A percentile compares a stretch with the other conserved stretches of the same genome.
These are phyloP conservation scores for Glomus cerebriforme DNA, from an alignment of 192 early-diverging fungal genomes.

Conservation along the genomic window DNA sequence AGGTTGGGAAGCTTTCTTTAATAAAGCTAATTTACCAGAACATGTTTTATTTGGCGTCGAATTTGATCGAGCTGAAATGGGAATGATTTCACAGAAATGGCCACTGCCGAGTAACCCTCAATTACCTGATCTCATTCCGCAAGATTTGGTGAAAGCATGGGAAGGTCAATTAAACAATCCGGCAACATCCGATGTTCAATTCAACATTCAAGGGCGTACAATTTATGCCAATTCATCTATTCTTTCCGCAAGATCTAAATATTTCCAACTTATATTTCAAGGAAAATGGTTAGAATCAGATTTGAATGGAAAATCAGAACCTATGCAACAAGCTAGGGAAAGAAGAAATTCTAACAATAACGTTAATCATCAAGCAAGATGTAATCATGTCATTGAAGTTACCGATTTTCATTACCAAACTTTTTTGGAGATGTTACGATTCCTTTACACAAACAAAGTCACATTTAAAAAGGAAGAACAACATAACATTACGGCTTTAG, in stretches of 20 bases:
- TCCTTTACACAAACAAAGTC: conserved; percentile 25
- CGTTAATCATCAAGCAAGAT: neutral
- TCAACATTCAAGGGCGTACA: conserved; percentile 16
- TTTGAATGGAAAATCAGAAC: neutral
- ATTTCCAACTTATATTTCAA: conserved; percentile 26
- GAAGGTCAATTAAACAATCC: conserved; percentile 24
- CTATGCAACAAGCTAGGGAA: neutral
- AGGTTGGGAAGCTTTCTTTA: conserved; percentile 28
- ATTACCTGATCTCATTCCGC: neutral
- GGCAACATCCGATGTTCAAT: conserved; percentile 17
- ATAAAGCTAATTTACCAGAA: conserved; percentile 18
- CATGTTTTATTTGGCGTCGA: conserved; percentile 29
- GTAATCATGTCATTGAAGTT: conserved; percentile 21
- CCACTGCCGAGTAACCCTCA: conserved; percentile 14
- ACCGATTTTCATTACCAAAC: conserved; percentile 30
- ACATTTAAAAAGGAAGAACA: conserved; percentile 22
- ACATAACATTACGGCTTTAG: neutral
- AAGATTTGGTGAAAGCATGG: conserved; percentile 29
- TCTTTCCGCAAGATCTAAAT: conserved; percentile 18
- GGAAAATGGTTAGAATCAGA: conserved; percentile 20
- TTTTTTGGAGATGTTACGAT: conserved; percentile 32
- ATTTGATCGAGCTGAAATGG: conserved; percentile 20
- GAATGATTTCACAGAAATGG: conserved; percentile 17
- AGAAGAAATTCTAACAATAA: neutral
- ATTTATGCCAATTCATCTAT: conserved; percentile 29